Percentiles rank a stretch among this genome's conserved stretches.
Evolutionary conservation across 1,284 basidiomycete genomes (phyloP).

Genomic region (Cutaneotrichosporon spelunceum): DNA sequence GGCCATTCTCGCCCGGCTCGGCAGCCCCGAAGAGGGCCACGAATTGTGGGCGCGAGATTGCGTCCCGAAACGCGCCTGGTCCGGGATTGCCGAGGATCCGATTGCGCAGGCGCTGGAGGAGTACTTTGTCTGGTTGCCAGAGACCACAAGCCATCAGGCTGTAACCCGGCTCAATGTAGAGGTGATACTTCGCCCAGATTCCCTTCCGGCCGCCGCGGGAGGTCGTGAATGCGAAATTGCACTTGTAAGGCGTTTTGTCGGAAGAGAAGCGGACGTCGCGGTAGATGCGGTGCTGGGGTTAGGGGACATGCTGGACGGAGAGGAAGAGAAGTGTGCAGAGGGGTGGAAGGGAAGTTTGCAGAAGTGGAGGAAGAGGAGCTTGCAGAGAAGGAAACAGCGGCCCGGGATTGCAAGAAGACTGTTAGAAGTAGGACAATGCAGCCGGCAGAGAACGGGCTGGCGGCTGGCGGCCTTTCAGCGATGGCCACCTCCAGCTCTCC

Average conservation of each 20-base stretch:
- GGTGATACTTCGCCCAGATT: conserved; percentile 48
- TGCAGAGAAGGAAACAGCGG: too few species aligned
- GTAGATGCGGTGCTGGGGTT: conserved; percentile 51
- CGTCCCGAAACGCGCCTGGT: conserved; percentile 61
- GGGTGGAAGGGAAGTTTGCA: background rate
- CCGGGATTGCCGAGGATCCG: conserved; percentile 60
- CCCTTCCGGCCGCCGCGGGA: conserved; percentile 49
- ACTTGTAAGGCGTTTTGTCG: conserved; percentile 78
- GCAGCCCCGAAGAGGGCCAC: conserved; percentile 69
- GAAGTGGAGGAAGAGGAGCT: background rate
- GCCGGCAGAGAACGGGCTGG: background rate
- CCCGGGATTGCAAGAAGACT: too few species aligned
- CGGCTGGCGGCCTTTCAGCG: background rate
- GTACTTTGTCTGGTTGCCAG: conserved; percentile 79
- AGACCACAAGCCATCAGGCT: conserved; percentile 73
- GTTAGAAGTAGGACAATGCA: background rate
- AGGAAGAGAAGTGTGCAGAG: background rate
- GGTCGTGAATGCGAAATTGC: conserved; percentile 55
- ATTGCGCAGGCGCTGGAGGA: conserved; percentile 67
- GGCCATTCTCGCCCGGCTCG: conserved; percentile 61
- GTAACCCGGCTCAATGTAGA: conserved; percentile 61
- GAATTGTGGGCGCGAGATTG: conserved; percentile 66
- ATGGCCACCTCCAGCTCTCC: too few species aligned
- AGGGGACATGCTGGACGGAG: background rate
- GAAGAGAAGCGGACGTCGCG: conserved; percentile 69